These are phyloP conservation scores for Flaveria bidentis DNA, from an alignment of 129 eudicot genomes.

Conservation along the genomic window DNA sequence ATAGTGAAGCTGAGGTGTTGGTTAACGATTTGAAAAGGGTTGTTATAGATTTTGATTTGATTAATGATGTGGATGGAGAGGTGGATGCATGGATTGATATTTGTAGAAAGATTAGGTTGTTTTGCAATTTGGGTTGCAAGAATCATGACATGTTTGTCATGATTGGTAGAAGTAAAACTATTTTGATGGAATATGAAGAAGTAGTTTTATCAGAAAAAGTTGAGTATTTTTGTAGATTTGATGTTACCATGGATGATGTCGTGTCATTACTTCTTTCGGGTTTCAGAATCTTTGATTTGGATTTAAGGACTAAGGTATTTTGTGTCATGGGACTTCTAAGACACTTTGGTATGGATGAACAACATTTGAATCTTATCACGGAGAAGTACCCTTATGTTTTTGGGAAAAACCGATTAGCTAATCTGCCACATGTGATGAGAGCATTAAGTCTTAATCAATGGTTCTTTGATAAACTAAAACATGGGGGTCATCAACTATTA, in stretches of 20 bases:
- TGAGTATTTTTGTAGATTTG: constrained; percentile 54
- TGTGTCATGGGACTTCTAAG: constrained; percentile 54
- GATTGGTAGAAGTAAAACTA: constrained; percentile 47
- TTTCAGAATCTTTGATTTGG: constrained; percentile 38
- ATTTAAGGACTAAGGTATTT: constrained; percentile 41
- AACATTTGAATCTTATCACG: constrained; percentile 26
- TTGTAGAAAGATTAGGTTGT: constrained; percentile 63
- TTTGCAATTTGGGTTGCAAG: constrained; percentile 57
- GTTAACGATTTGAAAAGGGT: constrained; percentile 55
- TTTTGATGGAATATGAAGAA: constrained; percentile 54
- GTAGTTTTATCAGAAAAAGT: constrained; percentile 48
- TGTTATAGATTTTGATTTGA: constrained; percentile 52
- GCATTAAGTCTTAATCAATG: constrained; percentile 65
- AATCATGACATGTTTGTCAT: constrained; percentile 49
- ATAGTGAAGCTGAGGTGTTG: constrained; percentile 34
- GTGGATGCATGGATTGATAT: constrained; percentile 59
- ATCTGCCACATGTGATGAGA: constrained; percentile 64
- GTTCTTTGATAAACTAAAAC: constrained; percentile 57
- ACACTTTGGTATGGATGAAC: constrained; percentile 49
- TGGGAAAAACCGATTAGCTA: constrained; percentile 59
- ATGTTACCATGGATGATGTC: constrained; percentile 48
- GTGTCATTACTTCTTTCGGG: constrained; percentile 49
- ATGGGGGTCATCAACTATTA: constrained; percentile 50
- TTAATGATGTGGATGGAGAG: constrained; percentile 44
- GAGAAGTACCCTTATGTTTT: constrained; percentile 55